Evolutionary conservation across 345 rosid genomes (phyloP), one percentile per base, ranked within the genome.

Genomic region (Acer saccharum): DNA sequence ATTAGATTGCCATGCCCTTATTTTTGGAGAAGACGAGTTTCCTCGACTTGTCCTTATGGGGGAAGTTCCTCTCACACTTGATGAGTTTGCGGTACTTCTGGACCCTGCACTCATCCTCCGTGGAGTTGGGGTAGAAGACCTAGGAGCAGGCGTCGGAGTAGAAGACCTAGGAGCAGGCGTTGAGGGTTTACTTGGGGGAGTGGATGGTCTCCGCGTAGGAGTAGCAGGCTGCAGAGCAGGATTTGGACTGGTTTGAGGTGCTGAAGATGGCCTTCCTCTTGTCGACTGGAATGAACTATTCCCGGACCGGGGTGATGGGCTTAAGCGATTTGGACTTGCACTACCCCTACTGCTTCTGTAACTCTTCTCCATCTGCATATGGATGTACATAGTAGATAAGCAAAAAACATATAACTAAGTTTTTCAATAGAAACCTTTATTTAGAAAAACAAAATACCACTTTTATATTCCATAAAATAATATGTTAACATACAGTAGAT

Each of bases 311-410:
- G 98, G 98, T 21, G 99, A 96, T 82, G 91, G 91, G 85, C 99
- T 96, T 62, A 87, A 85, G 68, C 97, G 97, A 85, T 88, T 96
- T 72, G 99, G 99, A 82, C 99, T 96, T 72, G 98, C 90, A 81
- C 99, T 94, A 68, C 98, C 98, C 79, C 92, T 89, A 74, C 95
- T 92, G 88, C 97, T 94, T 79, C 94, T 84, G 79, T 87, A 84
- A 81, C 97, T 94, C 89, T 89, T 92, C 84, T 92, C 99, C 98
- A 92, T 90, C 99, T 94, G 86, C 86, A 86, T 27, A 78, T 18
- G 29, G 41, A 70, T 46, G 18, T 54, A 75, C 48, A 21, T n/a
- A 60, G 43, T 39, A 72, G 27, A 72, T 29, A 16, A 29, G 58
- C 41, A 12, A 32, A 35, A 29, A 73, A 46, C 50, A 46, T 18